Base-by-base conservation (phyloP, 345 rosid species). In the Hirschfeldia incana region DNA sequence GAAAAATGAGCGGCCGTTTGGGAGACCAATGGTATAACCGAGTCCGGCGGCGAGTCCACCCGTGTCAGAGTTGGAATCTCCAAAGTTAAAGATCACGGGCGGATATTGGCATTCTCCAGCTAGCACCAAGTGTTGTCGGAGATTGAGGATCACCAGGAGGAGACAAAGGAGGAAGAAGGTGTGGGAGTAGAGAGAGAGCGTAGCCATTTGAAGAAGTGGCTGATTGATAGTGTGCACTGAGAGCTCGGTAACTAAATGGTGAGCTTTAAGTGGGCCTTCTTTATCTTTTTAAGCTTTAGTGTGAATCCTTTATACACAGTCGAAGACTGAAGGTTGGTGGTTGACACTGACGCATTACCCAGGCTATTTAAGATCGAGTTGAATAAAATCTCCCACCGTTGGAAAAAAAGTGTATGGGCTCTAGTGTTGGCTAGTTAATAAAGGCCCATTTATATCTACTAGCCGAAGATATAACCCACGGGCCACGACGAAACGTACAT, bases 51-150 rank as follows among this genome's bases (percentile, higher is more conserved):
- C 60, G n/a, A 93, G 98, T 7, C 91, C 97, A n/a, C 98, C 98
- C 1, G 97, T 90, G 87, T 91, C 97, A 33, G 98, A 91, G 88
- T 93, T 91, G 3, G 98, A 93, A 80, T 93, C 94, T 5, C 98
- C 98, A 33, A 91, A 91, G 88, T 84, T 90, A 93, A 91, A 91
- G 82, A 91, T 87, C 58, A 91, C 75, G 5, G 97, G 91, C 4
- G 86, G 85, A 26, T 26, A 36, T 27, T 77, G 83, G 83, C 94
- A 87, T 62, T 49, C 82, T 11, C 86, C 61, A 3, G 83, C 79
- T 39, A 68, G 53, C 7, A 11, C 30, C 13, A 63, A 74, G 8
- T 61, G 75, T 28, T 62, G 61, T 55, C 11, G 66, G 76, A 64
- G 67, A 63, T 5, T 55, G 36, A 74, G 16, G 13, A 74, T 74